A percentile compares a stretch with the other conserved stretches of the same genome.
Evolutionary conservation across 2,329 filamentous ascomycete genomes (phyloP).

Genomic region (Sporothrix schenckii): DNA sequence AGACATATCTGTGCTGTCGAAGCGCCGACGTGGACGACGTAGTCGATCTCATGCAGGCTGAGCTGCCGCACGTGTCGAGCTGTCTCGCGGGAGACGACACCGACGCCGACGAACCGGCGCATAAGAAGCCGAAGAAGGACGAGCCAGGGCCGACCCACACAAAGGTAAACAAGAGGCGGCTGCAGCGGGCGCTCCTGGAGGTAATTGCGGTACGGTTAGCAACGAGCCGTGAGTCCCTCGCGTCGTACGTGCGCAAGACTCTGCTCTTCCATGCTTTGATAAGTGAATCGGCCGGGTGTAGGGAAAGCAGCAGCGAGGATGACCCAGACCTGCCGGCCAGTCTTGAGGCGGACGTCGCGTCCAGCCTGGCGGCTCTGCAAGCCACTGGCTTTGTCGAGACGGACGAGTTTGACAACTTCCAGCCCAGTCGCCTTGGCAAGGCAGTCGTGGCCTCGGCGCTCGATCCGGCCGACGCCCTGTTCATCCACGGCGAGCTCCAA

Average conservation of each 20-base stretch:
- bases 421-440: conserved; percentile 66
- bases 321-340: background rate
- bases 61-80: conserved; percentile 70
- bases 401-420: conserved; percentile 56
- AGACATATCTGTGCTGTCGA: conserved; percentile 76
- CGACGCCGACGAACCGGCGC: conserved; percentile 52
- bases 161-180: conserved; percentile 59
- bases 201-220: conserved; percentile 69
- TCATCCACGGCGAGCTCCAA: conserved; percentile 69
- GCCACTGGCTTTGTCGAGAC: conserved; percentile 52
- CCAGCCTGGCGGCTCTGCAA: conserved; percentile 51
- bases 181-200: conserved; percentile 72
- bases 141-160: background rate
- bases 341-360: conserved; percentile 53
- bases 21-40: conserved; percentile 69
- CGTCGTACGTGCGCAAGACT: conserved; percentile 70
- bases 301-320: conserved; percentile 47
- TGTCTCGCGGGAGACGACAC: conserved; percentile 51
- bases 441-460: conserved; percentile 74
- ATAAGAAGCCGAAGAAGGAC: background rate
- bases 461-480: conserved; percentile 73
- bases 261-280: conserved; percentile 64
- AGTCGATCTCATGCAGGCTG: conserved; percentile 70
- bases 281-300: conserved; percentile 33
- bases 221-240: conserved; percentile 64